Evolutionary conservation across 495 filamentous ascomycete genomes (phyloP).

Genomic region (Astrothelium subdiscretum): DNA sequence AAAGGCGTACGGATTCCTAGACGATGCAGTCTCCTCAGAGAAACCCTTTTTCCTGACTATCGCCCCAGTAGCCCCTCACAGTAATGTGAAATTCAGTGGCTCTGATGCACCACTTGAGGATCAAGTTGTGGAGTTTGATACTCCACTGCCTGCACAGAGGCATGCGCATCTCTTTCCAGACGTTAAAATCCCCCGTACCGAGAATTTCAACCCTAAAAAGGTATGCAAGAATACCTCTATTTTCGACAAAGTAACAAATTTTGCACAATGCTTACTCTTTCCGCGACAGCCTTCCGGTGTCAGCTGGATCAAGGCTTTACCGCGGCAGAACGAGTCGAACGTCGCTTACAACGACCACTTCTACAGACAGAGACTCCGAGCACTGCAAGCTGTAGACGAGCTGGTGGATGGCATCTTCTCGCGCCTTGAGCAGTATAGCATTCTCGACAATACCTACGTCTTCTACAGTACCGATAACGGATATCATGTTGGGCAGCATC

Average conservation of each 20-base stretch:
- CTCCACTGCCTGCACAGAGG: conserved; percentile 19
- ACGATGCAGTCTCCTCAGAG: conserved; percentile 42
- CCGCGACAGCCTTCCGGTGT: conserved; percentile 38
- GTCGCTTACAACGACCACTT: conserved; percentile 58
- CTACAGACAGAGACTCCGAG: conserved; percentile 50
- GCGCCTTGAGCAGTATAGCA: conserved; percentile 37
- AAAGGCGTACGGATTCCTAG: conserved; percentile 52
- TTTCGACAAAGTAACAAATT: neutral
- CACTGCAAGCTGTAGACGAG: conserved; percentile 60
- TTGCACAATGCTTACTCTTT: conserved; percentile 1
- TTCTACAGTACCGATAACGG: conserved; percentile 67
- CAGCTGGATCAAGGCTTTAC: conserved; percentile 48
- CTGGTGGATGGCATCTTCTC: conserved; percentile 47
- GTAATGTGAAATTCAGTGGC: conserved; percentile 37
- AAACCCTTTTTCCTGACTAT: conserved; percentile 58
- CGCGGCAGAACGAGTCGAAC: conserved; percentile 39
- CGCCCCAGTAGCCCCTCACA: conserved; percentile 57
- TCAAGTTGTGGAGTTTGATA: conserved; percentile 11
- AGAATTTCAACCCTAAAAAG: conserved; percentile 33
- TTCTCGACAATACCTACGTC: conserved; percentile 58
- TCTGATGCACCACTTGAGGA: conserved; percentile 15
- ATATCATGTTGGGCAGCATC: conserved; percentile 64
- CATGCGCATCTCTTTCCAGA: conserved; percentile 39
- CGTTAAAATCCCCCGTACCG: conserved; percentile 38
- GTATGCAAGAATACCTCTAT: neutral